Percentiles rank a stretch among this genome's conserved stretches.
Conservation (phyloP, 768 basidiomycete genomes). For the Kondoa malvinella region DNA sequence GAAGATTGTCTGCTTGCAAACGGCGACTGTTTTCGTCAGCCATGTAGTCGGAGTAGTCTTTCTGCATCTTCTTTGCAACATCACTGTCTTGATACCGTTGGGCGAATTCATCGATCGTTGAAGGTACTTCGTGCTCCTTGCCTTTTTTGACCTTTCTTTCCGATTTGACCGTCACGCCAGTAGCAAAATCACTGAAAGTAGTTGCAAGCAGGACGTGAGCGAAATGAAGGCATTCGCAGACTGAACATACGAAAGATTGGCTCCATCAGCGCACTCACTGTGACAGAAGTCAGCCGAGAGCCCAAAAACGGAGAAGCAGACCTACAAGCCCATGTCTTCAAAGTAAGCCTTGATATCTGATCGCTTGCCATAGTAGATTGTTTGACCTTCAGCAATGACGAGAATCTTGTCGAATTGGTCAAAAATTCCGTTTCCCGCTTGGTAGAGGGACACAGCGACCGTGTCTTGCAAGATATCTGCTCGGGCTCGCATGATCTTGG, state of each 20-base stretch:
- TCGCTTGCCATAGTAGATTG: background rate
- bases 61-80: background rate
- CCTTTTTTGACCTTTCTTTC: background rate
- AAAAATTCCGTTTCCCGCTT: background rate
- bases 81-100: background rate
- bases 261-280: background rate
- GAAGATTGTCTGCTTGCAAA: background rate
- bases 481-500: conserved; percentile 1
- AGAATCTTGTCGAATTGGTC: conserved; percentile 1
- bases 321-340: background rate
- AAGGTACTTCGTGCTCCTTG: background rate
- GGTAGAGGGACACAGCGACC: background rate
- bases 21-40: background rate
- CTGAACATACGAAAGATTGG: background rate
- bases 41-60: background rate
- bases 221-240: no score
- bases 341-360: background rate
- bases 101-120: background rate
- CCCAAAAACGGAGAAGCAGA: background rate
- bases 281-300: background rate
- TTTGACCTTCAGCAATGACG: background rate
- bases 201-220: no score
- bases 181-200: conserved; percentile 3
- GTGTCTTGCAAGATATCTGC: background rate
- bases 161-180: background rate